Base-by-base conservation (phyloP, 2,329 filamentous ascomycete species). In the Alternaria sp. region DNA sequence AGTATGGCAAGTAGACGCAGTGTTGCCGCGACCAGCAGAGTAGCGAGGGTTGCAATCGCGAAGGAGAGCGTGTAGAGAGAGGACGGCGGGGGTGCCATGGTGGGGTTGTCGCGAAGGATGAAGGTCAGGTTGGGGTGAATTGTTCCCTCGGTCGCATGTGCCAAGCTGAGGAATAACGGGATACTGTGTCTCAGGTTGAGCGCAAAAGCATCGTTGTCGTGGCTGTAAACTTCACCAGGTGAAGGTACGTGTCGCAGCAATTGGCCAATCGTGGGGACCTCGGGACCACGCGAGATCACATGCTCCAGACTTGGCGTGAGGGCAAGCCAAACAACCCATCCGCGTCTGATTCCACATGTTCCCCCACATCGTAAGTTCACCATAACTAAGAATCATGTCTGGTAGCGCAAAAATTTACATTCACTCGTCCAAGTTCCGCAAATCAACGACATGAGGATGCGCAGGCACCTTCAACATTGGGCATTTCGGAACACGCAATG, bases 1-100 rank as follows among this genome's bases (percentile, higher is more conserved):
- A 84, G 75, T 59, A 83, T 79, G 40, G 76, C 70, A 65, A 79
- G 72, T 45, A 83, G 71, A 32, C 83, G 82, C 15, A 81, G 77
- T 15, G 77, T 65, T 8, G 72, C 63, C 25, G 73, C 69, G 10
- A 79, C 70, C 59, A 81, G 32, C 61, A 78, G 61, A 32, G 81
- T 75, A 46, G 76, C 57, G 58, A 80, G 63, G 57, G 77, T 56
- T 12, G 80, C 72, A 61, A 81, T 69, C 57, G 69, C 15, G 67
- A 76, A 71, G 58, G 77, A 72, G 61, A 75, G 63, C 3, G 63
- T 69, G 63, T 68, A 69, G 63, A 74, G 67, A 1, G 67, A 65
- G 28, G 67, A 63, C 7, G 47, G 65, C 19, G 69, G 65, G 60
- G 70, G 67, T 7, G 69, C 58, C 71, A 73, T 74, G 46, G 59